phyloP scores from a whole-genome alignment of 108 stramenopile genomes.

The Fragilariopsis cylindrus region DNA sequence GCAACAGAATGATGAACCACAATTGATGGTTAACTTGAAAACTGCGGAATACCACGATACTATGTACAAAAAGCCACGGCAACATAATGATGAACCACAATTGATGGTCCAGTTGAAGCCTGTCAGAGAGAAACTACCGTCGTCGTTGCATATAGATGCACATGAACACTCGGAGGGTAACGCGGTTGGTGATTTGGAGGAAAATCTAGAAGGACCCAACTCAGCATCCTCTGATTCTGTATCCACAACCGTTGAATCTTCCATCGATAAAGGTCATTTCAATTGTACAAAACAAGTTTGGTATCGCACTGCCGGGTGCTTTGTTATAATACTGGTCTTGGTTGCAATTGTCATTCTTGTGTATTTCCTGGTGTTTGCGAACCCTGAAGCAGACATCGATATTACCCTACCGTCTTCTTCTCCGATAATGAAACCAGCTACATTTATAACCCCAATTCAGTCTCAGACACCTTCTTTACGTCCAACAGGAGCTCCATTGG shows the following conservation, averaged over 20 bases:
- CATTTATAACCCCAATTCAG: not conserved
- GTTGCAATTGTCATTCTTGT: not conserved
- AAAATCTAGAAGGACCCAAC: not conserved
- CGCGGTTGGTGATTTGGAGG: not conserved
- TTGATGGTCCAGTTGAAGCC: constrained; percentile 8
- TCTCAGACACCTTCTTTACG: not conserved
- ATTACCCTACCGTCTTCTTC: not conserved
- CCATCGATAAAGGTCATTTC: not conserved
- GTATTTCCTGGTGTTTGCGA: constrained; percentile 1
- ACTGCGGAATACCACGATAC: not conserved
- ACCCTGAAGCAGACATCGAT: not conserved
- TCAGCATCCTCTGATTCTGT: not conserved
- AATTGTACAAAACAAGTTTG: not conserved
- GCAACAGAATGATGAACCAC: not conserved
- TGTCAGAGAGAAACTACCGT: not conserved
- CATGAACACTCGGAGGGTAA: not conserved
- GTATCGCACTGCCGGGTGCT: not conserved
- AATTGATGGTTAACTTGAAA: not conserved
- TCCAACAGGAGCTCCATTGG: not conserved
- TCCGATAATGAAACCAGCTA: not conserved
- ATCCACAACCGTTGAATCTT: not conserved
- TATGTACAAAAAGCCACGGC: not conserved
- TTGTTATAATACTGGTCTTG: not conserved
- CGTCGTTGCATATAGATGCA: not conserved
- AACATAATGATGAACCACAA: constrained; percentile 6